Percentiles rank a stretch among this genome's conserved stretches.
These are phyloP conservation scores for Cyberlindnera euphorbiiphila DNA, from an alignment of 805 yeast species.

Conservation along the genomic window DNA sequence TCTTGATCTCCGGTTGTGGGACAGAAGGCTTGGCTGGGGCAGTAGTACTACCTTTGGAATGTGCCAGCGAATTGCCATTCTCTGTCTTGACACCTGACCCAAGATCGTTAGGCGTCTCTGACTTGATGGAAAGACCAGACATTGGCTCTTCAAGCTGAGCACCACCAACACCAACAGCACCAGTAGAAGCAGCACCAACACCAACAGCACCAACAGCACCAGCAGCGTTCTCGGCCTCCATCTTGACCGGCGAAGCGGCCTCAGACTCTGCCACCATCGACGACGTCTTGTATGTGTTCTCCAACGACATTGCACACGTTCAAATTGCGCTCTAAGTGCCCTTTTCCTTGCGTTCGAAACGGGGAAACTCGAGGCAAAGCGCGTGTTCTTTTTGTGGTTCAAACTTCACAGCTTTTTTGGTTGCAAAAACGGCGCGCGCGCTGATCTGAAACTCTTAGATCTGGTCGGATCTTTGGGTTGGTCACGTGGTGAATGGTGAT, in stretches of 20 bases:
- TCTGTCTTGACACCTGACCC: conserved; percentile 6
- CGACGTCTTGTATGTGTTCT: conserved; percentile 10
- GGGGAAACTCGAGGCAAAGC: too few relatives aligned
- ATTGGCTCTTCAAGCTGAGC: neutral
- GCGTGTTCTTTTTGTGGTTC: too few relatives aligned
- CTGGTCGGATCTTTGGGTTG: too few relatives aligned
- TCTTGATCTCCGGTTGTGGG: conserved; percentile 44
- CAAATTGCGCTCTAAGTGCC: too few relatives aligned
- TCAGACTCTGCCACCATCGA: too few relatives aligned
- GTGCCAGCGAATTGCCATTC: conserved; percentile 4
- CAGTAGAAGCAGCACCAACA: conserved; percentile 1
- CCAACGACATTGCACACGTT: conserved; percentile 7
- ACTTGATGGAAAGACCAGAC: neutral
- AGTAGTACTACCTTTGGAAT: conserved; percentile 5
- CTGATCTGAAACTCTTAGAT: too few relatives aligned
- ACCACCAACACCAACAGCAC: conserved; percentile 1
- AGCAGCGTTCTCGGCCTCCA: conserved; percentile 6
- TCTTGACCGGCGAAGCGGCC: conserved; percentile 9
- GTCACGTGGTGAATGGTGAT: too few relatives aligned
- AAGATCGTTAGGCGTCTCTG: neutral
- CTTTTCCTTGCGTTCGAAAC: too few relatives aligned
- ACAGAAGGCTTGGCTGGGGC: conserved; percentile 14
- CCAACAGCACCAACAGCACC: too few relatives aligned
- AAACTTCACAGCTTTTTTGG: too few relatives aligned
- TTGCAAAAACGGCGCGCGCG: too few relatives aligned